Evolutionary conservation across 192 early-diverging fungal species (phyloP), one percentile per base, ranked within the genome.

Genomic region (Umbelopsis ramanniana): DNA sequence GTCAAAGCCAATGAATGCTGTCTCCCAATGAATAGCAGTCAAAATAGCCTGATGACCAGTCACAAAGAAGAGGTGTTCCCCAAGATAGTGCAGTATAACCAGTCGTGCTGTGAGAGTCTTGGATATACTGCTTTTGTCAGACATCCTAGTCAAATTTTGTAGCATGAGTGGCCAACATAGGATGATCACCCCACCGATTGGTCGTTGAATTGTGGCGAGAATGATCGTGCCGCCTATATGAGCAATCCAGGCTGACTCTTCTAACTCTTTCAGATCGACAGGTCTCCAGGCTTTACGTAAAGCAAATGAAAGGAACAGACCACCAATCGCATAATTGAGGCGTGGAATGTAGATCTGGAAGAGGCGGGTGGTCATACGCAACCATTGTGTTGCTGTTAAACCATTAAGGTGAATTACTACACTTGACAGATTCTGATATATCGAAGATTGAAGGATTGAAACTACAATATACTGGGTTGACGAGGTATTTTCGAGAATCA

Each of bases 1-100:
- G 6, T 84, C 76, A 35, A 98, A 79, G 7, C 96, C 97, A 53
- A 97, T 83, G 78, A 96, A 96, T 1, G 91, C 95, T 0, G 93
- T 82, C 24, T 91, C 89, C 94, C 94, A 98, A 71, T 97, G 96
- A 11, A 98, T 89, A n/a, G 93, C 92, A 9, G 92, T 85, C 54
- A 98, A 80, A 6, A 91, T 95, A 63, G 89, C 87, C 79, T 99
- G 97, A 76, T 99, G 97, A 11, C 94, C 96, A 2, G 96, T 97
- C 12, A 90, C 81, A 83, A 97, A 99, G 74, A 93, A 99, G 11
- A 86, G 79, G 43, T 81, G 73, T 1, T 72, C 70, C 19, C 79
- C 79, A 9, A 77, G 54, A 43, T 54, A 63, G 38, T 81, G 72
- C n/a, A 76, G 22, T 2, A 81, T 38, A n/a, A 46, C 46, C 9